Percentiles rank a stretch among this genome's conserved stretches.
Conservation (phyloP, 768 basidiomycete genomes). For the Tulasnella sp. region DNA sequence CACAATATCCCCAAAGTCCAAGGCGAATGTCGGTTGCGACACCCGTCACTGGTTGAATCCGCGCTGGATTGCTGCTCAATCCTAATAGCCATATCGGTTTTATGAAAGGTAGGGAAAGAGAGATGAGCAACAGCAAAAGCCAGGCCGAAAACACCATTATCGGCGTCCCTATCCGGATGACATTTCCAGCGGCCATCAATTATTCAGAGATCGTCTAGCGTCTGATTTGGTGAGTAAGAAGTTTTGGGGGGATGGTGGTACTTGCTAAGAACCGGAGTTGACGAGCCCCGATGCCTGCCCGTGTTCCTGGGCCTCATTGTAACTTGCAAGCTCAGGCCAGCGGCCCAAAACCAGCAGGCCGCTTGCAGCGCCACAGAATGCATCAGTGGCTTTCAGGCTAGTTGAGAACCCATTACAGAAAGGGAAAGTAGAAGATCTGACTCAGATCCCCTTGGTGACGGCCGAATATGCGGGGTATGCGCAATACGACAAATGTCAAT, state of each 20-base stretch:
- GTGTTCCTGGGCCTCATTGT: too few species aligned
- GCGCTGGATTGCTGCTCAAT: slow-evolving; percentile 28
- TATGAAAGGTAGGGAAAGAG: slow-evolving; percentile 63
- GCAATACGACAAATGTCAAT: too few species aligned
- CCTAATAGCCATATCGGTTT: slow-evolving; percentile 52
- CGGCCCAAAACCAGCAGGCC: too few species aligned
- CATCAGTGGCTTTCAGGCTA: too few species aligned
- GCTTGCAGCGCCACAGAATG: too few species aligned
- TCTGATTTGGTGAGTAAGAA: not conserved
- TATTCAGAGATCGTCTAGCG: not conserved
- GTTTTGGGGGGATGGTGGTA: not conserved
- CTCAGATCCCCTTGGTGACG: too few species aligned
- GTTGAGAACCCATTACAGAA: too few species aligned
- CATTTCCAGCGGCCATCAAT: not conserved
- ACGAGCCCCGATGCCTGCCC: too few species aligned
- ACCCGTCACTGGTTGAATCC: slow-evolving; percentile 33
- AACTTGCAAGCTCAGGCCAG: too few species aligned
- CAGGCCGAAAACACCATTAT: slow-evolving; percentile 47
- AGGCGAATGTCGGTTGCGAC: slow-evolving; percentile 53
- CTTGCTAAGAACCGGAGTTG: not conserved
- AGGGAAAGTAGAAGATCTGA: too few species aligned
- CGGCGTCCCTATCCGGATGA: slow-evolving; percentile 29
- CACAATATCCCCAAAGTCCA: slow-evolving; percentile 79
- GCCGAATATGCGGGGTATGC: too few species aligned
- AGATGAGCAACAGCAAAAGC: slow-evolving; percentile 64